Base-by-base conservation (phyloP, 345 rosid genomes). In the Eutrema yunnanense region DNA sequence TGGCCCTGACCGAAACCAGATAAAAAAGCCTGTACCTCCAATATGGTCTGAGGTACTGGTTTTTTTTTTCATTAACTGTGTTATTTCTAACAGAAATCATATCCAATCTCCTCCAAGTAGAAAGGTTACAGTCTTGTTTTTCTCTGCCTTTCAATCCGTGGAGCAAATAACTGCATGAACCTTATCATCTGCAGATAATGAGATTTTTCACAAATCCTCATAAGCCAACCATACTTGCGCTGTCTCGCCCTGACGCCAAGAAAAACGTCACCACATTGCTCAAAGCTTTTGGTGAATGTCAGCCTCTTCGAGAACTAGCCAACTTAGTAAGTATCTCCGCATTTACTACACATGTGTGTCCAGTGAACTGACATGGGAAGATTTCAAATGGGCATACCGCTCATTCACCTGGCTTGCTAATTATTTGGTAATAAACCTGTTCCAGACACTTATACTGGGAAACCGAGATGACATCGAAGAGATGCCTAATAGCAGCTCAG, bases 381-480 rank as follows among this genome's bases (percentile, higher is more conserved):
- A 38, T 10, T 40, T 2, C 3, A 6, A 9, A 59, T 29, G 7
- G 4, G 37, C 44, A 64, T 55, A 68, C 84, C 38, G 3, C 36
- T 60, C 6, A 37, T 61, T 8, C 14, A 53, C 12, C 44, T 49
- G 49, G 71, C 11, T 22, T 37, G 65, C 67, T 44, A 55, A 74
- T 5, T 37, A 41, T 69, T 9, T 52, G 65, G 11, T 66, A 65
- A 79, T 83, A 84, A 92, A 84, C 90, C 65, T 85, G 51, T 44
- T 54, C 55, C 87, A 95, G 99, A 87, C 89, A 8, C 86, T 95
- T 71, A 92, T 92, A 68, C 88, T 95, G 86, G 97, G 99, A 53
- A 95, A 92, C 69, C 78, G 96, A 74, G 96, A 95, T 64, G 96
- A 92, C 75, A 90, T 95, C 72, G 97, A 92, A n/a, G 97, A 83